These are phyloP conservation scores for Theileria orientalis DNA, from an alignment of 169 alveolate genomes.

Conservation along the genomic window DNA sequence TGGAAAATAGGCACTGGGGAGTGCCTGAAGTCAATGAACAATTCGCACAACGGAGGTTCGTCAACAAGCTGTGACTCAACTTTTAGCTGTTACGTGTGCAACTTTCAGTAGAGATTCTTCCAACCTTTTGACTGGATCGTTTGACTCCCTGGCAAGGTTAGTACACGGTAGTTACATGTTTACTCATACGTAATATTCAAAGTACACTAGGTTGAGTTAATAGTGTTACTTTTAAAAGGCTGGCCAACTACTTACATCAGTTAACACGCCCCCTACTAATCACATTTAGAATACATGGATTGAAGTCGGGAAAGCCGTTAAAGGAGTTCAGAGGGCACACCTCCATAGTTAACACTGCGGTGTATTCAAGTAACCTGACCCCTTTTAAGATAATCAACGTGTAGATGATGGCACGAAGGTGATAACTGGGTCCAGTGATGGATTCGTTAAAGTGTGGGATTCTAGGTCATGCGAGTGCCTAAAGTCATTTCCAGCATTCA, in stretches of 20 bases:
- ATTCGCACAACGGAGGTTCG: conserved; percentile 74
- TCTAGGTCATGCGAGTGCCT: conserved; percentile 69
- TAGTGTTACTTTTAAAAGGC: too few species aligned
- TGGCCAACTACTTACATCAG: background rate
- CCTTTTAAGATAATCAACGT: too few species aligned
- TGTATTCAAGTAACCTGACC: conserved; percentile 55
- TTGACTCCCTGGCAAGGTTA: conserved; percentile 74
- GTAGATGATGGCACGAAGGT: conserved; percentile 65
- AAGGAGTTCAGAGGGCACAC: conserved; percentile 72
- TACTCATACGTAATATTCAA: background rate
- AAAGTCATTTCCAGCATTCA: conserved; percentile 68
- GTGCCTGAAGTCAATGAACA: conserved; percentile 68
- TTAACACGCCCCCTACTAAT: too few species aligned
- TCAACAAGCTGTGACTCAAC: background rate
- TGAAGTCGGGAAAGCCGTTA: conserved; percentile 71
- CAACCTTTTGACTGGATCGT: conserved; percentile 79
- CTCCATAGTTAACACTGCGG: conserved; percentile 67
- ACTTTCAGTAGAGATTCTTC: conserved; percentile 78
- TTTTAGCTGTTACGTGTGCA: conserved; percentile 74
- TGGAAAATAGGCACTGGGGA: conserved; percentile 79
- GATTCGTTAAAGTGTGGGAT: conserved; percentile 74
- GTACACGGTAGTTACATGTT: background rate
- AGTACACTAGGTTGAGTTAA: too few species aligned
- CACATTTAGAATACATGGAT: conserved; percentile 64
- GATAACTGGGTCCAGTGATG: conserved; percentile 78